A percentile compares a stretch with the other conserved stretches of the same genome.
These are phyloP conservation scores for Sphaerostilbella broomeana DNA, from an alignment of 2,329 filamentous ascomycete species.

Conservation along the genomic window DNA sequence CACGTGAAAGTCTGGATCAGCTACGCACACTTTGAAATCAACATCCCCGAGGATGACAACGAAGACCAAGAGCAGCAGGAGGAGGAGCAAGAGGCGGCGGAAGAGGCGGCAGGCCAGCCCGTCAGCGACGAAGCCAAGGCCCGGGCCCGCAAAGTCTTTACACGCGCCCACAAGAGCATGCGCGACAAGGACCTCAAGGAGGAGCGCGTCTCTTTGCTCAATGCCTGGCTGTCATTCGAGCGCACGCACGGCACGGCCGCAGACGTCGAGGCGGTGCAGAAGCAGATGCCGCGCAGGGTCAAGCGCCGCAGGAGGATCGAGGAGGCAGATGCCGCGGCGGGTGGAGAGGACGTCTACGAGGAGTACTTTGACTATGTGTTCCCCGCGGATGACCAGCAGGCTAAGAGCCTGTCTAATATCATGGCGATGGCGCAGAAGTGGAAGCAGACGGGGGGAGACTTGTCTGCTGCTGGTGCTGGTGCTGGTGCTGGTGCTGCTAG, in stretches of 20 bases:
- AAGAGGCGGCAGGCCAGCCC: slow-evolving; percentile 57
- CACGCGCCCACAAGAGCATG: slow-evolving; percentile 77
- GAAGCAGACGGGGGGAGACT: slow-evolving; percentile 54
- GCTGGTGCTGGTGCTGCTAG: too few relatives aligned
- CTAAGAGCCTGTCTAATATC: slow-evolving; percentile 75
- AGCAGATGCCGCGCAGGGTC: slow-evolving; percentile 86
- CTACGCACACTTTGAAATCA: slow-evolving; percentile 97
- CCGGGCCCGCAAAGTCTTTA: slow-evolving; percentile 76
- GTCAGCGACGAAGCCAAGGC: slow-evolving; percentile 79
- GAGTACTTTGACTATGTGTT: slow-evolving; percentile 98
- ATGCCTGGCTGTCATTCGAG: slow-evolving; percentile 91
- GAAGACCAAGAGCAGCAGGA: slow-evolving; percentile 49
- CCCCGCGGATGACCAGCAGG: slow-evolving; percentile 86
- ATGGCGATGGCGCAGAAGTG: slow-evolving; percentile 81
- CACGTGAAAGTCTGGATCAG: slow-evolving; percentile 99
- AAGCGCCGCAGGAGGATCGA: slow-evolving; percentile 90
- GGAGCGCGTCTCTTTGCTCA: slow-evolving; percentile 86
- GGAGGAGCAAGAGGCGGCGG: slow-evolving; percentile 47
- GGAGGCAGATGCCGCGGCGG: slow-evolving; percentile 42
- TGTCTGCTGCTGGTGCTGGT: too few relatives aligned
- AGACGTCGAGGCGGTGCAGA: slow-evolving; percentile 76
- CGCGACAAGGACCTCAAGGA: slow-evolving; percentile 87
- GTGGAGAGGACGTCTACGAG: slow-evolving; percentile 54
- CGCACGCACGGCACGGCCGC: slow-evolving; percentile 68
- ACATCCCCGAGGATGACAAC: slow-evolving; percentile 70